Base-by-base conservation (phyloP, 176 grass and related monocot genomes). In the Canna indica region DNA sequence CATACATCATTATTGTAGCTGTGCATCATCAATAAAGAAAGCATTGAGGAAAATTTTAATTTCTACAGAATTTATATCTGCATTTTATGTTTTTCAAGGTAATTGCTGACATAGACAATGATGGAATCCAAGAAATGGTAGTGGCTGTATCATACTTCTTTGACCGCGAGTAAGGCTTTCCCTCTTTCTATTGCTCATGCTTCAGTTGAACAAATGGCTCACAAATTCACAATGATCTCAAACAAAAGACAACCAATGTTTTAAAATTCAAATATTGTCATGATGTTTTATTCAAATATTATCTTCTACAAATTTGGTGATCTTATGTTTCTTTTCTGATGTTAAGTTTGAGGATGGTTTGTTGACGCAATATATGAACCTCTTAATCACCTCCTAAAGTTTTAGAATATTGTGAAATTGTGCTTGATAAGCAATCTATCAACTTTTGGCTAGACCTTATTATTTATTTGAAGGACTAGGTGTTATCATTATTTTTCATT, bases 31-130 rank as follows among this genome's bases (percentile, higher is more conserved):
- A 39, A 20, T 17, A 44, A 47, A 48, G 30, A 61, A 30, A 60
- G 1, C 10, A 61, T 5, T 20, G 5, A 18, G 58, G 28, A 0
- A 8, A 44, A 7, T 20, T 25, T 59, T 32, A 33, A 62, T 13
- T 62, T 32, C 14, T 18, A 17, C 32, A 32, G 27, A 32, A 17
- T 31, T 66, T 16, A 63, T n/a, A 20, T 18, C 35, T 25, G 26
- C 26, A 30, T 66, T 66, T 66, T 7, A 38, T 39, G 1, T 76
- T 77, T 70, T 77, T 29, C 67, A 56, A 97, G 94, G 89, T 97
- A 59, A 92, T 97, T 87, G 89, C 86, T 79, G 94, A 97, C 80
- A 97, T 92, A 70, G 94, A 97, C 73, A 80, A 81, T 74, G 94
- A 97, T 69, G 94, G 84, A 61, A 71, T 87, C 71, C 84, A 97